Percentiles rank a stretch among this genome's conserved stretches.
Conservation (phyloP, 23 red algal species). For the Pyropia yezoensis region DNA sequence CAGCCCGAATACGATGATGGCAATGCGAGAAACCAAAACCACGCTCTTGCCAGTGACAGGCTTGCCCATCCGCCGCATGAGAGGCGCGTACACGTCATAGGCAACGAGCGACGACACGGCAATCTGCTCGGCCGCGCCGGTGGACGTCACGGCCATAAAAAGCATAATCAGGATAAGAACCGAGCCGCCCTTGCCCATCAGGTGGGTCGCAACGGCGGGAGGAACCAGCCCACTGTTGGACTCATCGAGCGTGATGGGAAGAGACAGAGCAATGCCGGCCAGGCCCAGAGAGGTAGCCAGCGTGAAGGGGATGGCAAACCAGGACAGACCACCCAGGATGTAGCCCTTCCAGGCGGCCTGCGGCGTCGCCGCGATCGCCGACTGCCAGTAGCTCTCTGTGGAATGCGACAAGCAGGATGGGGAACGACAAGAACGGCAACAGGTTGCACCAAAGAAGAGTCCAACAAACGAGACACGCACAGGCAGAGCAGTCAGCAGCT, state of each 20-base stretch:
- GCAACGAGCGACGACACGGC: conserved; percentile 52
- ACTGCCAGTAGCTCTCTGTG: conserved; percentile 48
- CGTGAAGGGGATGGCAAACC: conserved; percentile 82
- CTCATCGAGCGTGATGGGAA: conserved; percentile 34
- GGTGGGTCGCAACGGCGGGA: conserved; percentile 47
- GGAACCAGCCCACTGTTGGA: conserved; percentile 41
- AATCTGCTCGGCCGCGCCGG: conserved; percentile 66
- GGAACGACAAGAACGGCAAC: background rate
- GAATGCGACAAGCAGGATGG: conserved; percentile 32
- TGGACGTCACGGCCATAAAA: conserved; percentile 79
- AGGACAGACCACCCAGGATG: conserved; percentile 67
- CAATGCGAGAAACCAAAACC: conserved; percentile 49
- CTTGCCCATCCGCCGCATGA: conserved; percentile 35
- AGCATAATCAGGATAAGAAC: conserved; percentile 71
- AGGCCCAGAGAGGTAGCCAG: conserved; percentile 65
- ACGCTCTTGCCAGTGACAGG: conserved; percentile 51
- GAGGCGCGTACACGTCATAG: conserved; percentile 46
- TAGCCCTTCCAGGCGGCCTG: conserved; percentile 66
- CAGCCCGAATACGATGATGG: conserved; percentile 51
- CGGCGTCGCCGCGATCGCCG: conserved; percentile 66
- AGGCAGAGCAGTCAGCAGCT: too few species aligned
- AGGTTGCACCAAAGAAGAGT: too few species aligned
- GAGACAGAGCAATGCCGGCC: conserved; percentile 38
- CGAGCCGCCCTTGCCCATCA: conserved; percentile 48
- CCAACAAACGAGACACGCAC: too few species aligned